Percentiles rank a stretch among this genome's conserved stretches.
phyloP scores from a whole-genome alignment of 2,329 filamentous ascomycete species.

The Juglanconis oblonga region DNA sequence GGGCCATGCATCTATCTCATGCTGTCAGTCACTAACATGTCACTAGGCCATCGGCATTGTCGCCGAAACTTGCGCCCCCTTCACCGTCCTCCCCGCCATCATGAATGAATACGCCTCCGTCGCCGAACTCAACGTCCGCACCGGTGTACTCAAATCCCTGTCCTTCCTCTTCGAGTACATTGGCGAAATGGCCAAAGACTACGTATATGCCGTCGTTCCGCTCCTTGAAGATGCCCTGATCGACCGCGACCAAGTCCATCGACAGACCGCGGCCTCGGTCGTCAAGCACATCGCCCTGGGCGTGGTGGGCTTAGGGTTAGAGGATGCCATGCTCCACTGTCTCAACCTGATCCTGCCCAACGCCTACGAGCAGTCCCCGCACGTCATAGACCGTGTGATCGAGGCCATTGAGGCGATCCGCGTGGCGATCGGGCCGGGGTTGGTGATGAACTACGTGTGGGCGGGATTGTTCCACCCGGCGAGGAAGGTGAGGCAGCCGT shows the following conservation, averaged over 20 bases:
- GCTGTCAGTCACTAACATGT: not conserved
- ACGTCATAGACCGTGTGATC: constrained; percentile 97
- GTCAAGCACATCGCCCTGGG: constrained; percentile 98
- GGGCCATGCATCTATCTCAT: no score
- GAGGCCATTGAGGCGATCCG: constrained; percentile 96
- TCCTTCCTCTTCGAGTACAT: constrained; percentile 99
- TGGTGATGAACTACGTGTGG: constrained; percentile 98
- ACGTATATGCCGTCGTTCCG: constrained; percentile 96
- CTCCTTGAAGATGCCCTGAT: constrained; percentile 95
- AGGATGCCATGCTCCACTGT: constrained; percentile 97
- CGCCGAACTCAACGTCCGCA: constrained; percentile 97
- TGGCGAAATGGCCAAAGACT: constrained; percentile 99
- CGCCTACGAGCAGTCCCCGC: constrained; percentile 94
- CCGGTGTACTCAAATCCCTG: constrained; percentile 94
- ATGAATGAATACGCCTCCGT: constrained; percentile 98
- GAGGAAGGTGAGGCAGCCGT: constrained; percentile 87
- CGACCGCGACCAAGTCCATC: constrained; percentile 95
- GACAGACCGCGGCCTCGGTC: constrained; percentile 92
- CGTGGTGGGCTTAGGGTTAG: constrained; percentile 94
- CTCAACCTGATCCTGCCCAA: constrained; percentile 96
- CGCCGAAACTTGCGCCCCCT: constrained; percentile 95
- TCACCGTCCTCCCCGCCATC: constrained; percentile 94
- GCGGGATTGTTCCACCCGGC: constrained; percentile 96
- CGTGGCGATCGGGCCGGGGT: constrained; percentile 85
- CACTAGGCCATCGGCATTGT: constrained; percentile 84